A percentile compares a stretch with the other conserved stretches of the same genome.
Evolutionary conservation across 1,284 basidiomycete genomes (phyloP).

Genomic region (Apiotrichum sp.): DNA sequence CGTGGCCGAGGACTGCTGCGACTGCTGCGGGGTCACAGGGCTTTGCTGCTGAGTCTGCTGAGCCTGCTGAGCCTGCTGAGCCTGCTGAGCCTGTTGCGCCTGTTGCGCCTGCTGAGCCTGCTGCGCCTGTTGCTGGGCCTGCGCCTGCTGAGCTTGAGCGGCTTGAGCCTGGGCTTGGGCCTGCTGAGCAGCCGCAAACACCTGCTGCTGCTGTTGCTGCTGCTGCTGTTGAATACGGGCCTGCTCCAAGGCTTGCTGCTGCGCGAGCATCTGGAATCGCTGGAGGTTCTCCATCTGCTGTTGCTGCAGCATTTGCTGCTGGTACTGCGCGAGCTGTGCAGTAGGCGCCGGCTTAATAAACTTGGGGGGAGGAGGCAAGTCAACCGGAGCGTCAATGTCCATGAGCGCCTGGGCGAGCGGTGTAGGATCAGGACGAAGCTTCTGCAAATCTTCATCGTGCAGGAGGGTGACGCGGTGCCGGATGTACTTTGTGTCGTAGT

Average conservation of each 20-base stretch:
- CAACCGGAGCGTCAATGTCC: slow-evolving; percentile 32
- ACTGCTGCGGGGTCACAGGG: background rate
- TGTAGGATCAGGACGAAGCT: slow-evolving; percentile 34
- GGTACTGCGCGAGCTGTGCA: slow-evolving; percentile 26
- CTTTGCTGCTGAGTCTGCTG: slow-evolving; percentile 7
- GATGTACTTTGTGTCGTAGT: slow-evolving; percentile 44
- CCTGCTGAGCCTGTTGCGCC: slow-evolving; percentile 9
- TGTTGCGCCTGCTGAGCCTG: slow-evolving; percentile 8
- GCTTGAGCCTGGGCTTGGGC: slow-evolving; percentile 6
- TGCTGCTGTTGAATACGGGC: slow-evolving; percentile 29
- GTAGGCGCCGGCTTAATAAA: slow-evolving; percentile 37
- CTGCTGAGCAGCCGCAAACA: slow-evolving; percentile 4
- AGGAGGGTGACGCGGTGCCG: slow-evolving; percentile 37
- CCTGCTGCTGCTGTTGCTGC: slow-evolving; percentile 12
- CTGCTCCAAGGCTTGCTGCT: slow-evolving; percentile 31
- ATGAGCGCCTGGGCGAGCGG: slow-evolving; percentile 26
- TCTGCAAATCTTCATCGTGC: slow-evolving; percentile 35
- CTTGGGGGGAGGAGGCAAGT: slow-evolving; percentile 39
- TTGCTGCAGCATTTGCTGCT: slow-evolving; percentile 30
- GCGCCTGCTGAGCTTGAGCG: slow-evolving; percentile 10
- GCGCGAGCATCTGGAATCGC: slow-evolving; percentile 35
- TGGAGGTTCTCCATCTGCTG: slow-evolving; percentile 41
- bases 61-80: slow-evolving; percentile 5
- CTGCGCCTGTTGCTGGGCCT: slow-evolving; percentile 7
- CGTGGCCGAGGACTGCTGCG: slow-evolving; percentile 1